Percentiles rank a stretch among this genome's conserved stretches.
Conservation (phyloP, 371 early-diverging fungal species). For the Thermomucor indicae-seudaticae region DNA sequence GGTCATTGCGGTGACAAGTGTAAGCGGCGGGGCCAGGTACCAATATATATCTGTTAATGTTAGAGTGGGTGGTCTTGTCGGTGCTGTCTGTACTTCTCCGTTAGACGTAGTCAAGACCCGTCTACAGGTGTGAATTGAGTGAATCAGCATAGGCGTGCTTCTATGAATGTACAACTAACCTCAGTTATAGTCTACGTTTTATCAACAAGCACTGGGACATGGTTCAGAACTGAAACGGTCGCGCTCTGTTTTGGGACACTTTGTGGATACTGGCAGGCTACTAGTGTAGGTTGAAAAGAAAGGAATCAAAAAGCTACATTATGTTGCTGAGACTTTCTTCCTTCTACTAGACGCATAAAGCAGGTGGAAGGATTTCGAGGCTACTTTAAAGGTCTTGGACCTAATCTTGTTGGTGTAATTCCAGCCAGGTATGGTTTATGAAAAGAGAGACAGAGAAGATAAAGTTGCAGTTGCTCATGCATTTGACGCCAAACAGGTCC, state of each 20-base stretch:
- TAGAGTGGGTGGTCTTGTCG: slow-evolving; percentile 67
- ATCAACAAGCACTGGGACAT: slow-evolving; percentile 18
- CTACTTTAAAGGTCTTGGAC: slow-evolving; percentile 91
- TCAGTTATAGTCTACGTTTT: slow-evolving; percentile 24
- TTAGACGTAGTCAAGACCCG: slow-evolving; percentile 90
- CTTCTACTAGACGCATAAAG: slow-evolving; percentile 57
- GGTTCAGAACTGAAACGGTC: slow-evolving; percentile 9
- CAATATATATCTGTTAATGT: slow-evolving; percentile 1
- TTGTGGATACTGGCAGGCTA: slow-evolving; percentile 46
- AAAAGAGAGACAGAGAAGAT: neutral
- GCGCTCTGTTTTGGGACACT: slow-evolving; percentile 35
- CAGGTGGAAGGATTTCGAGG: slow-evolving; percentile 81
- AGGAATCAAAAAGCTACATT: too few relatives aligned
- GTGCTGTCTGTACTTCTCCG: slow-evolving; percentile 83
- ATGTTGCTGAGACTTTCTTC: neutral
- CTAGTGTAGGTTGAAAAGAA: slow-evolving; percentile 51
- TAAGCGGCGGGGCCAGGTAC: neutral
- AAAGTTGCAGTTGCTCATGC: neutral
- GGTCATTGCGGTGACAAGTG: neutral
- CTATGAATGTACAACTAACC: neutral
- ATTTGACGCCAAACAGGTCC: too few relatives aligned
- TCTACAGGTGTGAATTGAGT: slow-evolving; percentile 57
- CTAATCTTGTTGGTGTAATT: slow-evolving; percentile 90
- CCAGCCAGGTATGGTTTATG: slow-evolving; percentile 67
- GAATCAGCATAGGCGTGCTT: neutral